phyloP scores from a whole-genome alignment of 306 rosid genomes.

The Trifolium fragiferum region DNA sequence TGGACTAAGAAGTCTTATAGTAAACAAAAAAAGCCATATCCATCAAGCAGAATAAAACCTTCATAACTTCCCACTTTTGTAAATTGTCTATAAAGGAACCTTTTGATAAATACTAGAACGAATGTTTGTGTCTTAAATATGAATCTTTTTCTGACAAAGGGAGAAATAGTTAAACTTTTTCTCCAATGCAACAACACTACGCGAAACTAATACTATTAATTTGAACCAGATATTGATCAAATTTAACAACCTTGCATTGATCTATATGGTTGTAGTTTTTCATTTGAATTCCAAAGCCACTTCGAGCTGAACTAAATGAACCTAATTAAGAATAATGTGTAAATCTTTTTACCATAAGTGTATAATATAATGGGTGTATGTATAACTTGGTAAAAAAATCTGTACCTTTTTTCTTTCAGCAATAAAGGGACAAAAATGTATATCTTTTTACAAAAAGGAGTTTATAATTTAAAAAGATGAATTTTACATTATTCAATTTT shows the following conservation, averaged over 20 bases:
- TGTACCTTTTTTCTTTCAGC: background rate
- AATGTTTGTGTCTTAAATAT: constrained; percentile 6
- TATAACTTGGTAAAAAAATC: constrained; percentile 3
- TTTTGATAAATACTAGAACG: background rate
- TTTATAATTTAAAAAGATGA: constrained; percentile 1
- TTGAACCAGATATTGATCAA: background rate
- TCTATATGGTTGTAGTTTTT: background rate
- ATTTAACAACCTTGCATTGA: background rate
- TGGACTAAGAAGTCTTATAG: constrained; percentile 3
- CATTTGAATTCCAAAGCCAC: background rate
- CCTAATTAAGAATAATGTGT: background rate
- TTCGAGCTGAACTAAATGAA: background rate
- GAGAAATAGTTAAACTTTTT: background rate
- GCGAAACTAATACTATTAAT: background rate
- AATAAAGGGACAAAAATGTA: background rate
- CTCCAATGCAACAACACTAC: background rate
- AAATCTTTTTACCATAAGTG: background rate
- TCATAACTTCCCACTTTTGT: constrained; percentile 1
- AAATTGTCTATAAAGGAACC: background rate
- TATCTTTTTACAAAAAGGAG: background rate
- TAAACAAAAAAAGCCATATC: background rate
- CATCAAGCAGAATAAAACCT: constrained; percentile 11
- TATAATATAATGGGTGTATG: background rate
- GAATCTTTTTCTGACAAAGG: background rate
- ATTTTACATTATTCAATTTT: background rate